Evolutionary conservation across 176 grass and related monocot species (phyloP).

Genomic region (Zizania latifolia): DNA sequence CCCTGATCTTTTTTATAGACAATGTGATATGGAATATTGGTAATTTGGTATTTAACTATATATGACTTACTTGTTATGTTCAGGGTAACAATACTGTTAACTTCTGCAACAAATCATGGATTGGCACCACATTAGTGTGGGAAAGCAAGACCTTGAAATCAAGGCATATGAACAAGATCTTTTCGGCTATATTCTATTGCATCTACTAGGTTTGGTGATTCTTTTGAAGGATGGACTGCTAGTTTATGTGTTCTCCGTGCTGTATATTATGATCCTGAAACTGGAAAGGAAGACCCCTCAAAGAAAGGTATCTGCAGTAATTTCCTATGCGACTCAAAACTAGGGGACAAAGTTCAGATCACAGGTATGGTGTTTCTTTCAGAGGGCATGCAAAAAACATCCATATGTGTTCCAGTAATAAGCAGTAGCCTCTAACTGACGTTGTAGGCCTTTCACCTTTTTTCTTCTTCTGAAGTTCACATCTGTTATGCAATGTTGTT

Average conservation of each 20-base stretch:
- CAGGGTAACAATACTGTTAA: slow-evolving; percentile 49
- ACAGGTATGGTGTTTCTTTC: slow-evolving; percentile 48
- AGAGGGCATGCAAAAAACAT: neutral
- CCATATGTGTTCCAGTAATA: neutral
- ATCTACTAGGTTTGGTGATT: slow-evolving; percentile 87
- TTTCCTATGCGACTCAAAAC: slow-evolving; percentile 84
- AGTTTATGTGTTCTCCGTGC: slow-evolving; percentile 87
- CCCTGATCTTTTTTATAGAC: neutral
- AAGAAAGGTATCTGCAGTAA: slow-evolving; percentile 96
- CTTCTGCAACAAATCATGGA: slow-evolving; percentile 43
- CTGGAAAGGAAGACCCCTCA: slow-evolving; percentile 80
- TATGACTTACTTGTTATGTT: slow-evolving; percentile 12
- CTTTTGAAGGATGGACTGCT: slow-evolving; percentile 76
- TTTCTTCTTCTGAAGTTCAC: neutral
- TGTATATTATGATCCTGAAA: slow-evolving; percentile 88
- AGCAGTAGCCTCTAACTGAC: neutral
- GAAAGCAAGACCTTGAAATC: slow-evolving; percentile 31
- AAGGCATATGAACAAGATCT: slow-evolving; percentile 38
- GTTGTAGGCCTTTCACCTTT: neutral
- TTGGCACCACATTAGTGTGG: slow-evolving; percentile 26
- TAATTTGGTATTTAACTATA: neutral
- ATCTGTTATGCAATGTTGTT: neutral
- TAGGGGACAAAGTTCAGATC: slow-evolving; percentile 82
- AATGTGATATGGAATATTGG: neutral
- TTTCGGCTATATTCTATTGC: slow-evolving; percentile 90